Evolutionary conservation across 2,329 filamentous ascomycete genomes (phyloP).

Genomic region (Fusarium heterosporum): DNA sequence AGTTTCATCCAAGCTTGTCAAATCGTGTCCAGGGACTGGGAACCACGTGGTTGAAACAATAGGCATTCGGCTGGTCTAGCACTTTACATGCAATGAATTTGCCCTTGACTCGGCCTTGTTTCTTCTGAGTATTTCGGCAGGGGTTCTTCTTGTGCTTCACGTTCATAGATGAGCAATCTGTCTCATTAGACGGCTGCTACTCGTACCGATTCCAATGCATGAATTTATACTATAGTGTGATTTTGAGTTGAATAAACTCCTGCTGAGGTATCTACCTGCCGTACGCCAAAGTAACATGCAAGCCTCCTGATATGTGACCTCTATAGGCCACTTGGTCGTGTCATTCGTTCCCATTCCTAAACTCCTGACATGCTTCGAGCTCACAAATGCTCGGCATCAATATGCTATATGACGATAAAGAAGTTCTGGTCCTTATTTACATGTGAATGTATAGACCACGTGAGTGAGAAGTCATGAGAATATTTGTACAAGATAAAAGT

Average conservation of each 20-base stretch:
- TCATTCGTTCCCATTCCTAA: constrained; percentile 23
- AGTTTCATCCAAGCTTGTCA: background rate
- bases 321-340: constrained; percentile 16
- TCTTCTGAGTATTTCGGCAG: background rate
- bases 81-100: background rate
- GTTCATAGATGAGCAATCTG: background rate
- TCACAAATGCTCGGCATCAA: background rate
- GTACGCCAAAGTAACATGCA: constrained; percentile 25
- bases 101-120: background rate
- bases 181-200: background rate
- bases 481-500: background rate
- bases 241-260: constrained; percentile 18
- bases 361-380: constrained; percentile 25
- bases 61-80: background rate
- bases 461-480: background rate
- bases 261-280: constrained; percentile 37
- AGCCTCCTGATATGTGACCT: constrained; percentile 11
- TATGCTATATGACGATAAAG: constrained; percentile 8
- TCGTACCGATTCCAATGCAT: background rate
- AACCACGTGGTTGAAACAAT: constrained; percentile 27
- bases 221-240: background rate
- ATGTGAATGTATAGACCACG: background rate
- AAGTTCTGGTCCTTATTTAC: too few relatives aligned
- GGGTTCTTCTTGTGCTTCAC: background rate
- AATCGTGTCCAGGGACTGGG: background rate